phyloP scores from a whole-genome alignment of 108 stramenopile species.

The Aurantiochytrium sp. region DNA sequence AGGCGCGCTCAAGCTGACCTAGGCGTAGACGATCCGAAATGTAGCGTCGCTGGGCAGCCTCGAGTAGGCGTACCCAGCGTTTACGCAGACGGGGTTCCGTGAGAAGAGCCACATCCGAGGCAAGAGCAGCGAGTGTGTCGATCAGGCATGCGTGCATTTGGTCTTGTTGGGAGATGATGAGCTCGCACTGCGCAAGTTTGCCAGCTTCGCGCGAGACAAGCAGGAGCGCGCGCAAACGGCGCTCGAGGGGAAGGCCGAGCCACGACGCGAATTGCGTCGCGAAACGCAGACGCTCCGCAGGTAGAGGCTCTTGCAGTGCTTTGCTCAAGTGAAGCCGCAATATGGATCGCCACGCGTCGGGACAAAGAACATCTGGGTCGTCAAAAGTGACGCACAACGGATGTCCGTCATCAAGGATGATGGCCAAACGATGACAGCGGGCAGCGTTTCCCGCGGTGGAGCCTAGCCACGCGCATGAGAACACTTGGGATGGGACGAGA shows the following conservation, averaged over 20 bases:
- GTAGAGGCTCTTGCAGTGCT: not conserved
- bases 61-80: not conserved
- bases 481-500: not conserved
- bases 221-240: not conserved
- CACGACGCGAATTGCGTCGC: not conserved
- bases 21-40: not conserved
- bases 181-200: not conserved
- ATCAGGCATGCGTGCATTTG: not conserved
- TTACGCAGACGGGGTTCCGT: not conserved
- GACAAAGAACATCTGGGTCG: not conserved
- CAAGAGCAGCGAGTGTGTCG: not conserved
- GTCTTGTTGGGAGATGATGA: not conserved
- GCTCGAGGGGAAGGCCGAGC: not conserved
- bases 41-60: not conserved
- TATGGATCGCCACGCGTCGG: not conserved
- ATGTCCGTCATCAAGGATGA: not conserved
- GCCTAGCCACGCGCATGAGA: not conserved
- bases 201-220: not conserved
- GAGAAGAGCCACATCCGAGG: not conserved
- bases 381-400: not conserved
- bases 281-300: not conserved
- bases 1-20: not conserved
- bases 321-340: not conserved
- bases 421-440: not conserved
- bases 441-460: not conserved